Evolutionary conservation across 1,284 basidiomycete genomes (phyloP).

Genomic region (Farysia itapuensis): DNA sequence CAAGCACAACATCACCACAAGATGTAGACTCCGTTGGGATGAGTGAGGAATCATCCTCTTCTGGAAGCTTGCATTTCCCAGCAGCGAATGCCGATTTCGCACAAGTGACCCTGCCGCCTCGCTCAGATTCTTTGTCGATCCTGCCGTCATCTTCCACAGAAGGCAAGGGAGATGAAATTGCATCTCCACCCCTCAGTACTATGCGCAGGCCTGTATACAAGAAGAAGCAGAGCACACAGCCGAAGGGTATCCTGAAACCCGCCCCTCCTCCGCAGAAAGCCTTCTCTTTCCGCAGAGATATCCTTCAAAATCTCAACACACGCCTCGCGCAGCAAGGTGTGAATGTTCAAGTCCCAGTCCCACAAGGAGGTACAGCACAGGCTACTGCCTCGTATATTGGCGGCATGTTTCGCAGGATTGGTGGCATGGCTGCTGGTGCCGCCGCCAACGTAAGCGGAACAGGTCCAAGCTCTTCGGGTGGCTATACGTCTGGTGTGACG

Average conservation of each 20-base stretch:
- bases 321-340: constrained; percentile 57
- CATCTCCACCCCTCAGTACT: too few species aligned
- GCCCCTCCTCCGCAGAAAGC: constrained; percentile 45
- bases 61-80: too few species aligned
- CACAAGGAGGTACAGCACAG: constrained; percentile 34
- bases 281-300: constrained; percentile 52
- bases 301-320: constrained; percentile 52
- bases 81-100: too few species aligned
- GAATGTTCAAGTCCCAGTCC: constrained; percentile 51
- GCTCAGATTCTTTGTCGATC: too few species aligned
- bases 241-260: constrained; percentile 52
- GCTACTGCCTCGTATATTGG: constrained; percentile 43
- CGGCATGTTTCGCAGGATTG: constrained; percentile 47
- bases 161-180: too few species aligned
- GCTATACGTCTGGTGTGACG: constrained; percentile 10
- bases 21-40: too few species aligned
- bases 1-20: too few species aligned
- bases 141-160: too few species aligned
- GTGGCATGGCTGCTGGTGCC: constrained; percentile 38
- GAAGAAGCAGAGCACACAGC: constrained; percentile 20
- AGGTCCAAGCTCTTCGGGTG: constrained; percentile 9
- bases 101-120: too few species aligned
- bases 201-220: constrained; percentile 38
- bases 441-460: constrained; percentile 30
- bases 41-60: too few species aligned